Base-by-base conservation (phyloP, 2,329 filamentous ascomycete genomes). In the Pestalotiopsis sp. region DNA sequence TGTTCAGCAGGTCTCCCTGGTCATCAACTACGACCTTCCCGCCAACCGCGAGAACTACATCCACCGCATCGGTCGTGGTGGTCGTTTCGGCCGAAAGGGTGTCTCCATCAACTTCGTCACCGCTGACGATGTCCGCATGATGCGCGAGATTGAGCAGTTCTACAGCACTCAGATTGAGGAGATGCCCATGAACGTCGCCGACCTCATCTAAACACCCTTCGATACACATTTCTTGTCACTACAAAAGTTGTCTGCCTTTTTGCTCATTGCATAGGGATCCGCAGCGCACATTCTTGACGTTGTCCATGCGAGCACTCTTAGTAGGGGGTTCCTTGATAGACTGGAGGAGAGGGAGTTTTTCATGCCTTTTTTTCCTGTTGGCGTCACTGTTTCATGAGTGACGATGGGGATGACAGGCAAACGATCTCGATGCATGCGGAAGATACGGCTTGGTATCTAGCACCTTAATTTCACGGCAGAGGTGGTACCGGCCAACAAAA, bases 81-180 rank as follows among this genome's bases (percentile, higher is more conserved):
- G 96, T 86, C 94, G 96, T 88, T 99, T 99, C 87, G 96, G 96
- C 84, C 94, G 96, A 84, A 99, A 99, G 92, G 96, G 96, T 92
- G 96, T 99, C 82, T 96, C 96, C 79, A 99, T 99, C 90, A 99
- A 99, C 93, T 99, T 99, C 82, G 96, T 99, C 82, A 98, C 95
- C 71, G 94, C 94, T 78, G 96, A 99, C 75, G 96, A 99, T 84
- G 96, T 99, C 79, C 94, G 95, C 83, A 98, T 99, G 93, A 97
- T 99, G 93, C 91, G 96, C 82, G 96, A 99, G 85, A 99, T 99
- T 77, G 96, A 99, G 85, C 94, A 98, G 87, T 99, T 98, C 90
- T 99, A 99, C 92, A 97, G 94, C 90, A 99, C 96, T 83, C 96
- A 99, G 88, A 98, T 99, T 76, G 96, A 99, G 86, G 96, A 99